Percentiles rank a stretch among this genome's conserved stretches.
phyloP scores from a whole-genome alignment of 1,284 basidiomycete species.

The Vanrija pseudolonga region DNA sequence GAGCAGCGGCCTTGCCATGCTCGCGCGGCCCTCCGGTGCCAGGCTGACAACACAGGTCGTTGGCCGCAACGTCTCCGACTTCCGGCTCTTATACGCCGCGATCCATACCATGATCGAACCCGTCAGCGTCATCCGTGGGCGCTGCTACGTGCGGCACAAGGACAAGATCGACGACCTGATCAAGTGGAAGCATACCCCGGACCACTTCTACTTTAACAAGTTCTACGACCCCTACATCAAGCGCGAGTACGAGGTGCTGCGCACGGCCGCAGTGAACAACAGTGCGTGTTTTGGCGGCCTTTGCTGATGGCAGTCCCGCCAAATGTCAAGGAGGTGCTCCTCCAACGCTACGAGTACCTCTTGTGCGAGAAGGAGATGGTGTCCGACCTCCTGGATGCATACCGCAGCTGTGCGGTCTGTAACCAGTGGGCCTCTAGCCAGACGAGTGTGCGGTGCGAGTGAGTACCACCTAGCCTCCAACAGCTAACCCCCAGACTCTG shows the following conservation, averaged over 20 bases:
- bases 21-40: no score
- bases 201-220: slow-evolving; percentile 91
- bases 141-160: slow-evolving; percentile 87
- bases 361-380: slow-evolving; percentile 90
- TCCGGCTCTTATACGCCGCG: slow-evolving; percentile 82
- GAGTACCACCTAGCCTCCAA: slow-evolving; percentile 15
- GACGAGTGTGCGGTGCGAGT: slow-evolving; percentile 88
- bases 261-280: slow-evolving; percentile 80
- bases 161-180: slow-evolving; percentile 90
- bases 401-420: slow-evolving; percentile 83
- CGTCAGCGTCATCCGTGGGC: slow-evolving; percentile 81
- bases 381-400: slow-evolving; percentile 78
- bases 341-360: slow-evolving; percentile 86
- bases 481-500: slow-evolving; percentile 56
- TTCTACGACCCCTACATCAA: slow-evolving; percentile 97
- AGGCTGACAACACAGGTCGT: slow-evolving; percentile 34
- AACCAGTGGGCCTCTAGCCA: slow-evolving; percentile 70
- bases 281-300: slow-evolving; percentile 59
- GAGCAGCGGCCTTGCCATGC: no score
- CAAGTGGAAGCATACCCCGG: slow-evolving; percentile 92
- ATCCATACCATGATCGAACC: slow-evolving; percentile 95
- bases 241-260: slow-evolving; percentile 94
- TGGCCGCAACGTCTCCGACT: slow-evolving; percentile 61
- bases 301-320: slow-evolving; percentile 62
- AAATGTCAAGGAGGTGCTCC: slow-evolving; percentile 69